Evolutionary conservation across 352 stramenopile species (phyloP), one percentile per base, ranked within the genome.

Genomic region (Phytopythium chamaehyphon): DNA sequence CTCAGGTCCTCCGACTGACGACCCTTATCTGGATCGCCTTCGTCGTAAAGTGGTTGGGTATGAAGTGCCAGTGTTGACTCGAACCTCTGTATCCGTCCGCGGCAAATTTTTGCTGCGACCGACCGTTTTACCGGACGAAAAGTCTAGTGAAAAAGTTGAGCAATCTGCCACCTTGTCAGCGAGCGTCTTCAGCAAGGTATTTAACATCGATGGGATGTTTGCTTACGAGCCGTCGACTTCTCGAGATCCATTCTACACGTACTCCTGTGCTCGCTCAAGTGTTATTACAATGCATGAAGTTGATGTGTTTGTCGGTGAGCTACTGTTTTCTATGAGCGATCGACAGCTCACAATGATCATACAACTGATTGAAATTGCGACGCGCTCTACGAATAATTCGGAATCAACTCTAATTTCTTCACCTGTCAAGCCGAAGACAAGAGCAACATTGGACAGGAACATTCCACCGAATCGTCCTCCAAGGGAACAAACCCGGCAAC

Each of bases 281-380:
- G 40, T 86, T 35, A 56, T 48, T 1, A 66, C 70, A 18, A 81
- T 78, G 61, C 63, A 85, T 40, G 82, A 92, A 46, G 49, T 91
- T 26, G 83, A 92, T 44, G 28, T 87, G 23, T 90, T 87, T 49
- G 64, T 95, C 14, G 60, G 64, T 4, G 74, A 93, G 22, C 51
- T 95, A 12, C 52, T 73, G 23, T 90, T 95, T 31, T 93, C 84
- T 3, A 48, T 93, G 24, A 95, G 84, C 48, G 75, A 95, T 61
- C 67, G 84, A 33, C 84, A 95, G 54, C 60, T 95, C 42, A 46
- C 77, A 10, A 94, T 94, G 84, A 60, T 94, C n/a, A 66, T 77
- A 9, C 64, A 92, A 51, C 62, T 93, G 19, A 58, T 86, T 33
- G 58, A 60, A 39, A 79, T 64, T 38, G 65, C 70, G 26, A 75